Base-by-base conservation (phyloP, 2,329 filamentous ascomycete genomes). In the Colletotrichum tropicale region DNA sequence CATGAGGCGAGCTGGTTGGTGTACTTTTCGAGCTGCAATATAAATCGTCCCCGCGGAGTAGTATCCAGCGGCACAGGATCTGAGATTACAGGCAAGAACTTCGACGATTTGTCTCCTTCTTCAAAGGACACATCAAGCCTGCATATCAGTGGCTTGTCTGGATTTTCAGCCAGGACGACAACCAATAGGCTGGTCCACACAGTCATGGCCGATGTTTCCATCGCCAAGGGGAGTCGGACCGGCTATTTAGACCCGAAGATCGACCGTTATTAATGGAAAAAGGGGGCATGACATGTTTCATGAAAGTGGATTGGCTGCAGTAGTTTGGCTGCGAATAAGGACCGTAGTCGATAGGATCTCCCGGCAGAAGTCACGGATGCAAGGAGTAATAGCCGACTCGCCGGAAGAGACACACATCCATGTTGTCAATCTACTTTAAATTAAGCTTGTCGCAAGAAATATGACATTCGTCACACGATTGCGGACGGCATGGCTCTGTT, bases 391-490 rank as follows among this genome's bases (percentile, higher is more conserved):
- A 26, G n/a, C 24, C 18, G n/a, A 64, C 70, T 74, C 68, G 66
- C 55, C 16, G 28, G 30, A 15, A 21, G 24, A 26, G 16, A 55
- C 16, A 24, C 38, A 56, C 8, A 38, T 32, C 58, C 71, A 8
- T 32, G 55, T 18, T 56, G n/a, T 16, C 56, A 74, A 64, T 74
- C 28, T 74, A 70, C 30, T 52, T 61, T 65, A 64, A 43, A 70
- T 74, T 70, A 70, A 74, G 66, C 56, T 74, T 74, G 66, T 72
- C 34, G 16, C 48, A 34, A 28, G 48, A 26, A 56, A n/a, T 34
- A 30, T 52, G 43, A 13, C 10, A 24, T 21, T 24, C 30, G 34
- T 66, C 52, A 71, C 38, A 62, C 69, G 24, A 30, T 26, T 26
- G 16, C 55, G 12, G 9, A 30, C 55, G 21, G 24, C 1, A 26